Evolutionary conservation across 768 basidiomycete genomes (phyloP), one percentile per base, ranked within the genome.

Genomic region (Coprinopsis marcescibilis): DNA sequence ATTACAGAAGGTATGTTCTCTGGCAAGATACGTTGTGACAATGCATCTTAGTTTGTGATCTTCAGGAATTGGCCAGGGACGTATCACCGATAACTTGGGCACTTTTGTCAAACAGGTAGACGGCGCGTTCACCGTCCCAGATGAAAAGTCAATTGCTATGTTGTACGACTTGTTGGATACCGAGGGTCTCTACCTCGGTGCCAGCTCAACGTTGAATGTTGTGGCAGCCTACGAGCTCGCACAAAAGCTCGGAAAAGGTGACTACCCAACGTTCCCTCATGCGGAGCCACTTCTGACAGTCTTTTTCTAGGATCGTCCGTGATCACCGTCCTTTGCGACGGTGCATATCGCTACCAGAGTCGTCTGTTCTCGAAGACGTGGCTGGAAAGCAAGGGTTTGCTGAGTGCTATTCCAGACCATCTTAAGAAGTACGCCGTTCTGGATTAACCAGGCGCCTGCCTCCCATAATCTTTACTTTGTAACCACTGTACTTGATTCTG

Each of bases 291-390:
- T n/a, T n/a, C n/a, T n/a, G n/a, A n/a, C n/a, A n/a, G 17, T 17
- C 14, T 38, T 19, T 25, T 29, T 36, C 24, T 51, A 92, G 89
- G 88, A 27, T 85, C 85, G 17, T 89, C 75, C 13, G 73, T 98
- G 23, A 92, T 82, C 1, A 99, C 96, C 3, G 76, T 97, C 43
- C 67, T 99, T 30, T 90, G 87, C 63, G 96, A 99, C 60, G 96
- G 95, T 5, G 96, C 96, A 36, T 95, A 98, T 60, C 79, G 96
- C 60, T 96, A 99, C 60, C 96, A 98, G 68, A 94, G 89, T 51
- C 78, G 96, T 10, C 69, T 99, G 27, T 99, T 99, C 70, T 96
- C 93, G 13, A 87, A 87, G 62, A 78, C 80, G 55, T 99, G 96
- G 96, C 68, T 99, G 38, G 71, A 81, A 60, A 70, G 76, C 27